Conservation (phyloP, 2,329 filamentous ascomycete genomes). For the Pleoardoris graminearum region DNA sequence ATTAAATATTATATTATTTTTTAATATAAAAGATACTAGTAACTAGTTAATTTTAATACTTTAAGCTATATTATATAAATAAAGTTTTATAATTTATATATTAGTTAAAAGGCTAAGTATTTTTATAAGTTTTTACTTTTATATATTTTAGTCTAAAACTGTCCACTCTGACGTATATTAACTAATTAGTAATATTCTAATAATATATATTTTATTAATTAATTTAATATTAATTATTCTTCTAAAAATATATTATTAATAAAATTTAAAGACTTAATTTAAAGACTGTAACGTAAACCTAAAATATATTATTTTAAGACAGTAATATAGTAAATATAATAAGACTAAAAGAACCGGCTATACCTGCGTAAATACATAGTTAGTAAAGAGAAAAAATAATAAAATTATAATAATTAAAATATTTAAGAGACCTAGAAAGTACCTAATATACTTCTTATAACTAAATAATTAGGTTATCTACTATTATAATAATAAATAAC, state of each 20-base stretch:
- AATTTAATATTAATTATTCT: background rate
- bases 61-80: no score
- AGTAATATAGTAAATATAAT: background rate
- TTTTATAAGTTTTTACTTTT: no score
- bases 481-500: no score
- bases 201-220: background rate
- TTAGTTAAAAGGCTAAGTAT: no score
- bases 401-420: background rate
- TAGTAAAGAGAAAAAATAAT: background rate
- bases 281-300: background rate
- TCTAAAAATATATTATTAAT: background rate
- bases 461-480: no score
- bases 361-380: background rate
- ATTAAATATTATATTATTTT: no score
- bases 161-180: background rate
- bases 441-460: no score
- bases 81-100: no score
- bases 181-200: background rate
- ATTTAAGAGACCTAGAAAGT: background rate
- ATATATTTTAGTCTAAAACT: background rate
- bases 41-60: no score
- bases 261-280: background rate
- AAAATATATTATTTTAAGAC: background rate
- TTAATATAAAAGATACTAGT: no score
- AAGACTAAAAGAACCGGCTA: conserved; percentile 1